These are phyloP conservation scores for Capsella bursapastoris DNA, from an alignment of 345 rosid genomes.

Conservation along the genomic window DNA sequence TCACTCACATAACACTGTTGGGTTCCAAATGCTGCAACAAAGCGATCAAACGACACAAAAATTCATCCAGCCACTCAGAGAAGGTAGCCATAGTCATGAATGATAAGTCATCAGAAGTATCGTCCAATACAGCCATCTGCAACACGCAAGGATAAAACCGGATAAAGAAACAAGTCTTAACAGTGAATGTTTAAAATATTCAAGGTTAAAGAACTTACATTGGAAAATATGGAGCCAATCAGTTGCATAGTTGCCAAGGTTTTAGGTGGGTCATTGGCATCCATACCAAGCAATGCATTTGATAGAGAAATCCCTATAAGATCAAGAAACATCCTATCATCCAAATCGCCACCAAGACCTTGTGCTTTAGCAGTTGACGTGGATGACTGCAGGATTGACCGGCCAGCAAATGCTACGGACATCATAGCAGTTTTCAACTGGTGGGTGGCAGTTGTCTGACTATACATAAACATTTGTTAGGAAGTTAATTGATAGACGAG, in stretches of 20 bases:
- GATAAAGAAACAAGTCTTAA: constrained; percentile 16
- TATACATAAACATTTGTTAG: constrained; percentile 57
- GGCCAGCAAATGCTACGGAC: constrained; percentile 98
- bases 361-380: constrained; percentile 59
- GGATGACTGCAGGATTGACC: constrained; percentile 78
- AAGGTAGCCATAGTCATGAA: constrained; percentile 77
- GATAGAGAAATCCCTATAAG: constrained; percentile 84
- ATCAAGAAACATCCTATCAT: constrained; percentile 53
- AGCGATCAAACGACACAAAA: constrained; percentile 83
- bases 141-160: constrained; percentile 31
- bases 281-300: constrained; percentile 97
- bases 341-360: constrained; percentile 59
- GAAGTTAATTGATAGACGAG: constrained; percentile 48
- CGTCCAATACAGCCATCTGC: constrained; percentile 87
- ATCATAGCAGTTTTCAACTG: constrained; percentile 96
- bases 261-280: constrained; percentile 99
- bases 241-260: constrained; percentile 96
- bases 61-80: constrained; percentile 98
- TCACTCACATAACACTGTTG: constrained; percentile 83
- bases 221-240: constrained; percentile 97
- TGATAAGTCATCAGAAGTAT: constrained; percentile 61
- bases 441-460: constrained; percentile 99
- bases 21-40: constrained; percentile 96
- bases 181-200: constrained; percentile 23
- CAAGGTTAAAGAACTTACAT: constrained; percentile 60